Conservation (phyloP, 257 asterid species). For the Mitragyna speciosa region DNA sequence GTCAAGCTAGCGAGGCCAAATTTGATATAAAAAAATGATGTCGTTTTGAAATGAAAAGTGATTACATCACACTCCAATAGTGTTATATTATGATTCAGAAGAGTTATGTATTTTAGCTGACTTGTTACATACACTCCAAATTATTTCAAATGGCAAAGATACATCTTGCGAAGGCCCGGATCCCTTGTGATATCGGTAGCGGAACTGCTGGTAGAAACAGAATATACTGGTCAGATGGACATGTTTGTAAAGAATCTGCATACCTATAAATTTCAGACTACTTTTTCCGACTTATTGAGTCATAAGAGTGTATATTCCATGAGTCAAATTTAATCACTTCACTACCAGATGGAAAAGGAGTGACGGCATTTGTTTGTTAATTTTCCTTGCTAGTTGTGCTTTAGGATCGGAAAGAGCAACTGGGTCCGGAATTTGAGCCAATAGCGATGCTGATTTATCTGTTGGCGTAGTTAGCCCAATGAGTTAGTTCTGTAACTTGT, state of each 20-base stretch:
- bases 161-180: too few relatives aligned
- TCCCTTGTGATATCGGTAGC: too few relatives aligned
- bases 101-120: too few relatives aligned
- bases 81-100: too few relatives aligned
- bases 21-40: too few relatives aligned
- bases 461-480: not conserved
- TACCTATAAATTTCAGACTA: not conserved
- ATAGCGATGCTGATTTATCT: not conserved
- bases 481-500: not conserved
- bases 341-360: not conserved
- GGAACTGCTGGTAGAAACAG: not conserved
- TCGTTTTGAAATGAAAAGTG: too few relatives aligned
- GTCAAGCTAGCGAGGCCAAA: too few relatives aligned
- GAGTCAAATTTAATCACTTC: too few relatives aligned
- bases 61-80: too few relatives aligned
- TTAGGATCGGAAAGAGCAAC: not conserved
- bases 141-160: too few relatives aligned
- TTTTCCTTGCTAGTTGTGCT: not conserved
- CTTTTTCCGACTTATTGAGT: not conserved
- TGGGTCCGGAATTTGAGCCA: not conserved
- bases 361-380: not conserved
- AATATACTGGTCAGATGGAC: not conserved
- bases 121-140: too few relatives aligned
- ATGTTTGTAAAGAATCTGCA: not conserved
- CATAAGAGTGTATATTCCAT: too few relatives aligned